Conservation (phyloP, 345 rosid genomes). For the Melastoma malabathricum region DNA sequence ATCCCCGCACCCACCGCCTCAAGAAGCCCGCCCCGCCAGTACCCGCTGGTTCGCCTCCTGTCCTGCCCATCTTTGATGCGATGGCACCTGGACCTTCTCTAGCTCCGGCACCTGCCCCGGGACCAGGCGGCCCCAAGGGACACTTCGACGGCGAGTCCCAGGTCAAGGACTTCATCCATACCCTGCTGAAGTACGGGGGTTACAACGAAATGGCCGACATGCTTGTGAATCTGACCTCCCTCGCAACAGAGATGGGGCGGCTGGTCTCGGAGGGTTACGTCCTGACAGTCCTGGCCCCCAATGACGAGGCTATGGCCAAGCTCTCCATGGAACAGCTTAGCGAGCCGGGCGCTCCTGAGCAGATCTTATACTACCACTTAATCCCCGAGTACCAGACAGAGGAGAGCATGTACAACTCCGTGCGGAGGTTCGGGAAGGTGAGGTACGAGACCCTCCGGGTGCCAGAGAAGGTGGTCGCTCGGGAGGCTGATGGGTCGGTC, state of each 20-base stretch:
- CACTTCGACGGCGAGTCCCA: slow-evolving; percentile 40
- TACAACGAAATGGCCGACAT: slow-evolving; percentile 51
- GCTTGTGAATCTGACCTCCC: slow-evolving; percentile 36
- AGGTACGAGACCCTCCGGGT: slow-evolving; percentile 30
- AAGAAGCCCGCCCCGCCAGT: slow-evolving; percentile 23
- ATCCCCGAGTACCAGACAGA: slow-evolving; percentile 52
- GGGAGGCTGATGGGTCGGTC: slow-evolving; percentile 47
- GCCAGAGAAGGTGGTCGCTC: slow-evolving; percentile 37
- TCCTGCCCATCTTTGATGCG: slow-evolving; percentile 29
- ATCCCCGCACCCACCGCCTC: slow-evolving; percentile 27
- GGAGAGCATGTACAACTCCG: slow-evolving; percentile 50
- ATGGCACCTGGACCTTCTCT: slow-evolving; percentile 37
- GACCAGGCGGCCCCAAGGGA: slow-evolving; percentile 38
- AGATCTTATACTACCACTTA: slow-evolving; percentile 37
- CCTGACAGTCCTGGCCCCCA: slow-evolving; percentile 40
- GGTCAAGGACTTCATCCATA: slow-evolving; percentile 44
- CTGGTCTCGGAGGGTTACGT: slow-evolving; percentile 46
- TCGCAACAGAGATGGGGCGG: slow-evolving; percentile 40
- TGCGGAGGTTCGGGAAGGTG: slow-evolving; percentile 35
- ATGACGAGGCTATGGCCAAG: slow-evolving; percentile 51
- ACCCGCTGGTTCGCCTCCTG: slow-evolving; percentile 21
- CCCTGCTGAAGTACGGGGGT: slow-evolving; percentile 36
- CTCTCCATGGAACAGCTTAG: slow-evolving; percentile 36
- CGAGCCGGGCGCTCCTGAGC: slow-evolving; percentile 48
- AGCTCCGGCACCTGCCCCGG: slow-evolving; percentile 51